Conservation (phyloP, 768 basidiomycete species). For the Rhodosporidiobolus odoratus region DNA sequence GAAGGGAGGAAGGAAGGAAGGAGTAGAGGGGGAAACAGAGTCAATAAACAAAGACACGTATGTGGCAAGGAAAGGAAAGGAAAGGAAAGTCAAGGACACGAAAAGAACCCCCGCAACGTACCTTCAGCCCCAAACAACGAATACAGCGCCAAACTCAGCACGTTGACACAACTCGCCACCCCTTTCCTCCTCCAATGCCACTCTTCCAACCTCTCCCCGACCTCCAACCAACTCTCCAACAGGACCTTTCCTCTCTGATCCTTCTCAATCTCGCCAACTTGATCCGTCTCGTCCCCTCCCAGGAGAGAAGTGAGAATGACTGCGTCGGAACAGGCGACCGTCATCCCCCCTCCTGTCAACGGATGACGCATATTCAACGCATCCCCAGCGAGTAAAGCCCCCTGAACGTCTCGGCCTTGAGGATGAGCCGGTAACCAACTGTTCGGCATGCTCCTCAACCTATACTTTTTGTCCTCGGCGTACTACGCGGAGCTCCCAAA, state of each 20-base stretch:
- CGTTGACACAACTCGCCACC: conserved; percentile 81
- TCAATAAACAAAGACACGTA: no score
- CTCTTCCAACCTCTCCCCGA: conserved; percentile 55
- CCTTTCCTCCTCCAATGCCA: conserved; percentile 88
- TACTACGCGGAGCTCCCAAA: no score
- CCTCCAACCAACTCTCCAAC: no score
- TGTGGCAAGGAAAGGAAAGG: no score
- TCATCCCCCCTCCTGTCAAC: conserved; percentile 94
- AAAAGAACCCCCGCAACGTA: no score
- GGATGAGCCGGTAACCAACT: conserved; percentile 77
- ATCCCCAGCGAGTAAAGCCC: conserved; percentile 82
- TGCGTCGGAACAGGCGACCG: conserved; percentile 83
- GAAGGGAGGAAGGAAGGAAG: no score
- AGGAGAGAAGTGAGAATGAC: conserved; percentile 65
- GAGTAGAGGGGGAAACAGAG: no score
- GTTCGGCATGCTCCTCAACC: conserved; percentile 89
- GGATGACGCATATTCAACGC: conserved; percentile 99
- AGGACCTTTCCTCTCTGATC: conserved; percentile 38
- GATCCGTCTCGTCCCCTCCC: conserved; percentile 40
- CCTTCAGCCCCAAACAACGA: conserved; percentile 92
- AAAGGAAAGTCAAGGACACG: no score
- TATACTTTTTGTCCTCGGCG: conserved; percentile 47
- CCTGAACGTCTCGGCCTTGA: conserved; percentile 59
- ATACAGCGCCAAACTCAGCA: conserved; percentile 86
- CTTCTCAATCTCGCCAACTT: conserved; percentile 15